Evolutionary conservation across 139 green algal genomes (phyloP).

Genomic region (Cymbomonas tetramitiformis): DNA sequence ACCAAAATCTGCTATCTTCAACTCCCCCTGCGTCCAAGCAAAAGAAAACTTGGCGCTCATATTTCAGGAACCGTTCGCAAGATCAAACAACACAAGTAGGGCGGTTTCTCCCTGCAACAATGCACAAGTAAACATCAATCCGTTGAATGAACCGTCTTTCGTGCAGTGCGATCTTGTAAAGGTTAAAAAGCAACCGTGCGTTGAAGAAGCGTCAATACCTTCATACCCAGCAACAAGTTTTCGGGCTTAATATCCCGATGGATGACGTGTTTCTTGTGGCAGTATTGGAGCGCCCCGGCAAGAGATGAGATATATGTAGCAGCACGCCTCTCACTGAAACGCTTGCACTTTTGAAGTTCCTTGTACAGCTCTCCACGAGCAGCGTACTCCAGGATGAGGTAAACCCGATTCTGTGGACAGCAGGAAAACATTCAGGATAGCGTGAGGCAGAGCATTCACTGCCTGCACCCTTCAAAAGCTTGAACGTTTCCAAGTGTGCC

Average conservation of each 20-base stretch:
- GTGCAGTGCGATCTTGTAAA: too few species aligned
- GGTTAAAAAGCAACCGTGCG: too few species aligned
- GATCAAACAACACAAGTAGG: too few species aligned
- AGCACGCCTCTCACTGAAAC: conserved; percentile 66
- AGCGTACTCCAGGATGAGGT: conserved; percentile 96
- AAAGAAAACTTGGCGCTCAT: too few species aligned
- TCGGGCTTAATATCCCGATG: conserved; percentile 97
- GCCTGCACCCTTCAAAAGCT: too few species aligned
- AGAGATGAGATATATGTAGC: conserved; percentile 60
- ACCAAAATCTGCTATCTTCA: conserved; percentile 98
- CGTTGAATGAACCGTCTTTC: too few species aligned
- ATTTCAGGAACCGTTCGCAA: too few species aligned
- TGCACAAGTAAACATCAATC: too few species aligned
- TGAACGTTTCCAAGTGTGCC: too few species aligned
- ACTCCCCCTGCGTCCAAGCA: too few species aligned
- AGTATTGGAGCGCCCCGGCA: conserved; percentile 75
- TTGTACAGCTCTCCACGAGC: conserved; percentile 86
- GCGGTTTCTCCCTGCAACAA: too few species aligned
- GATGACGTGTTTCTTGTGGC: conserved; percentile 96
- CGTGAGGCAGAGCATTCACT: neutral
- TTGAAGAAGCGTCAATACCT: too few species aligned
- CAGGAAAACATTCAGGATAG: neutral
- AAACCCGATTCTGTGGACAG: conserved; percentile 53
- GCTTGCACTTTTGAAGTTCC: conserved; percentile 60
- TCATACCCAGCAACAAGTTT: conserved; percentile 84